Conservation (phyloP, 345 rosid genomes). For the Ceriops decandra region DNA sequence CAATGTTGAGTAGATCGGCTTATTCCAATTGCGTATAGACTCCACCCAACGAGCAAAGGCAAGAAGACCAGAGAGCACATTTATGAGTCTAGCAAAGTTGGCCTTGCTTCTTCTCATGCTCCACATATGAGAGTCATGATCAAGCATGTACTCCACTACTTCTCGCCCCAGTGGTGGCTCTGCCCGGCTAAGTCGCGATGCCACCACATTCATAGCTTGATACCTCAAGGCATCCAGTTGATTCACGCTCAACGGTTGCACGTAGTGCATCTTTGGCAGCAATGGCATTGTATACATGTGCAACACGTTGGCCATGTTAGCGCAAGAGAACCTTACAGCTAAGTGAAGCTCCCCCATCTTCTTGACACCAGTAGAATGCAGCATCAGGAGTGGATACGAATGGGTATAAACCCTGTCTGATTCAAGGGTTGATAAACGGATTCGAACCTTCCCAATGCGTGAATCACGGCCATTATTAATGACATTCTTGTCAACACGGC, state of each 20-base stretch:
- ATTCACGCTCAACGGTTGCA: slow-evolving; percentile 52
- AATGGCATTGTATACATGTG: slow-evolving; percentile 51
- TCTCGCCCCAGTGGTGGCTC: slow-evolving; percentile 68
- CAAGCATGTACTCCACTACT: slow-evolving; percentile 76
- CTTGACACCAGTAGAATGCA: slow-evolving; percentile 58
- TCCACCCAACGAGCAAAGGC: slow-evolving; percentile 37
- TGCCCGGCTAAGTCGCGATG: slow-evolving; percentile 49
- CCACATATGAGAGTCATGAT: slow-evolving; percentile 71
- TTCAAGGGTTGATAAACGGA: slow-evolving; percentile 58
- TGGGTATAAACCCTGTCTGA: slow-evolving; percentile 67
- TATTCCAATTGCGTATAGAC: slow-evolving; percentile 46
- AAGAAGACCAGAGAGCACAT: slow-evolving; percentile 43
- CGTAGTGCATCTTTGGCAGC: slow-evolving; percentile 72
- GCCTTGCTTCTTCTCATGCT: slow-evolving; percentile 86
- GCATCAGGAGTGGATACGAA: slow-evolving; percentile 62
- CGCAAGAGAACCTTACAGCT: slow-evolving; percentile 63
- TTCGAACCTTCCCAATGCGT: slow-evolving; percentile 64
- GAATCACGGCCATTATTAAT: slow-evolving; percentile 36
- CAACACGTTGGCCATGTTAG: slow-evolving; percentile 54
- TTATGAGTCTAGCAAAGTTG: slow-evolving; percentile 56
- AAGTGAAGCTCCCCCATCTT: slow-evolving; percentile 76
- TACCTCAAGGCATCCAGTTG: slow-evolving; percentile 53
- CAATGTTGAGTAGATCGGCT: slow-evolving; percentile 50
- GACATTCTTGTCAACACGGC: slow-evolving; percentile 33
- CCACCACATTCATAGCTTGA: slow-evolving; percentile 62